These are phyloP conservation scores for Aspergillus sp. DNA, from an alignment of 2,329 filamentous ascomycete genomes.

Conservation along the genomic window DNA sequence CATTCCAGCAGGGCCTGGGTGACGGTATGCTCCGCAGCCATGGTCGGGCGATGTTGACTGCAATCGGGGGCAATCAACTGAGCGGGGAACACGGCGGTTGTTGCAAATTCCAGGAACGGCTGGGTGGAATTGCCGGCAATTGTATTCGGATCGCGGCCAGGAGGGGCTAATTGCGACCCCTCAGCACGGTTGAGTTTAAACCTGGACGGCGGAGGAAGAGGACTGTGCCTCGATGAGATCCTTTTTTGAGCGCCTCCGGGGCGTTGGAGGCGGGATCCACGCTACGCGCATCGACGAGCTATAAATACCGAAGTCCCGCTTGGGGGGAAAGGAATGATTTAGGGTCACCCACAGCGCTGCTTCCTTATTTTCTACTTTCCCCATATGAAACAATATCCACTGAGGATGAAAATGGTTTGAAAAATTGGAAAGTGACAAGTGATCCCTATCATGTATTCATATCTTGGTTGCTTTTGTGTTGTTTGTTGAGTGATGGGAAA, in stretches of 20 bases:
- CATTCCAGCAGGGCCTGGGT: constrained; percentile 50
- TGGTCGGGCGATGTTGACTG: constrained; percentile 28
- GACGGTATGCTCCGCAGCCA: constrained; percentile 49
- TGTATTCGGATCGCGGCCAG: background rate
- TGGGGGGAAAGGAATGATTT: background rate
- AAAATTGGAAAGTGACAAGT: too few species aligned
- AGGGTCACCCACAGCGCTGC: background rate
- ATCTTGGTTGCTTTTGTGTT: too few species aligned
- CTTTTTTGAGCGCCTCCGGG: constrained; percentile 6
- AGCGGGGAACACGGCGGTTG: constrained; percentile 1
- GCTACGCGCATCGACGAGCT: constrained; percentile 12
- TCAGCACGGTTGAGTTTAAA: background rate
- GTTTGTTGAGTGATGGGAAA: too few species aligned
- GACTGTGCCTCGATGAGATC: constrained; percentile 1
- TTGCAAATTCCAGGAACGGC: background rate
- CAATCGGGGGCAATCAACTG: constrained; percentile 12
- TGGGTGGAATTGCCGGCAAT: background rate
- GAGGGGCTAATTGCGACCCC: background rate
- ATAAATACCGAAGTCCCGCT: constrained; percentile 9
- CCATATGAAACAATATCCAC: background rate
- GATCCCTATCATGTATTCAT: too few species aligned
- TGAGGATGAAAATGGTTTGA: too few species aligned
- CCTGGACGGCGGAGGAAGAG: background rate
- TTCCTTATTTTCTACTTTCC: background rate
- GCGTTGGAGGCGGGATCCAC: constrained; percentile 9